Evolutionary conservation across 345 rosid species (phyloP).

Genomic region (Pugionium dolabratum): DNA sequence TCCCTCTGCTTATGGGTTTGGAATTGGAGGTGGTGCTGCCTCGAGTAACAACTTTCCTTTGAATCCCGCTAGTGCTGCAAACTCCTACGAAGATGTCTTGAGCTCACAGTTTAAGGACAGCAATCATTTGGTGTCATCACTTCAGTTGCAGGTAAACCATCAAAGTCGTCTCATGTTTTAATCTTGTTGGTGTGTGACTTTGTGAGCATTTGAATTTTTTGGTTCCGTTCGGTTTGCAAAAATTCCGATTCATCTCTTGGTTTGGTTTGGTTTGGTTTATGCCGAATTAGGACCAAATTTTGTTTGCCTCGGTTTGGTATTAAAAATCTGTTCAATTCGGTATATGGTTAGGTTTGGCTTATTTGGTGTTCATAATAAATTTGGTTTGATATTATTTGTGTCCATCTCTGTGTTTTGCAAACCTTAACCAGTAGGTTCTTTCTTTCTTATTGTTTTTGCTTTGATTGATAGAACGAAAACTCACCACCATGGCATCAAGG

Average conservation of each 20-base stretch:
- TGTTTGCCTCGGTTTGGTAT: background rate
- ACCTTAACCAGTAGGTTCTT: background rate
- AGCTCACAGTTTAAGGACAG: constrained; percentile 81
- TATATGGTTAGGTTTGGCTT: background rate
- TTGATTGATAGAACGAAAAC: constrained; percentile 64
- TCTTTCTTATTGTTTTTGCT: background rate
- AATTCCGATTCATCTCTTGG: background rate
- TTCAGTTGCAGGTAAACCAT: constrained; percentile 56
- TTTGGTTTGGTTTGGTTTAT: constrained; percentile 14
- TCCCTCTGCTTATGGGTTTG: constrained; percentile 83
- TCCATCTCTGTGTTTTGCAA: background rate
- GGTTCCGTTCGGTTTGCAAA: background rate
- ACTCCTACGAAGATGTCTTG: constrained; percentile 70
- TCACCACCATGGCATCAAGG: constrained; percentile 81
- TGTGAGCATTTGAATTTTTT: background rate
- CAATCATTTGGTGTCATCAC: constrained; percentile 59
- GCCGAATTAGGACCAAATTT: background rate
- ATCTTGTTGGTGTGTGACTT: background rate
- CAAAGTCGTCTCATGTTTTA: background rate
- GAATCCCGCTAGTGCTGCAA: constrained; percentile 56
- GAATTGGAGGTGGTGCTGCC: constrained; percentile 63
- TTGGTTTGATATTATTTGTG: background rate
- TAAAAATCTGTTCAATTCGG: background rate
- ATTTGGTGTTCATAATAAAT: background rate
- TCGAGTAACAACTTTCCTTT: constrained; percentile 63